Conservation (phyloP, 306 rosid genomes). For the Cyamopsis tetragonoloba region DNA sequence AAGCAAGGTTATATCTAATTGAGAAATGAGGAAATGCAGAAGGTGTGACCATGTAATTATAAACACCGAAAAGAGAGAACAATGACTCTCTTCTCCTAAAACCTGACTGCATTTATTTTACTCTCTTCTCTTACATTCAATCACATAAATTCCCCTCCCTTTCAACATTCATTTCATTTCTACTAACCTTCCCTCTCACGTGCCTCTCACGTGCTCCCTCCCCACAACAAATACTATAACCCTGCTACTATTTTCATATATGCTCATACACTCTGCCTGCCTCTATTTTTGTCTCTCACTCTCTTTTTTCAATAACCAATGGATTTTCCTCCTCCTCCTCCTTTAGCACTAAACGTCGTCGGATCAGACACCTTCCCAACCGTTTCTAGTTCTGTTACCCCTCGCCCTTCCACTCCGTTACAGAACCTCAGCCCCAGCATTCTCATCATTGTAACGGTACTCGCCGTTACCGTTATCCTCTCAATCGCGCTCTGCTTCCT, state of each 20-base stretch:
- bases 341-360: constrained; percentile 28
- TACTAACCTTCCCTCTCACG: background rate
- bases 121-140: constrained; percentile 6
- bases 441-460: constrained; percentile 44
- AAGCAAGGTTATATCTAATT: too few species aligned
- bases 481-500: constrained; percentile 55
- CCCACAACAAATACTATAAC: background rate
- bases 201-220: constrained; percentile 26
- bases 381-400: background rate
- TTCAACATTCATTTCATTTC: constrained; percentile 16
- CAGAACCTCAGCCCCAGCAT: constrained; percentile 51
- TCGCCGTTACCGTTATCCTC: constrained; percentile 45
- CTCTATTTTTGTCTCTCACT: background rate
- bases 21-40: too few species aligned
- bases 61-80: background rate
- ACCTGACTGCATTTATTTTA: constrained; percentile 34
- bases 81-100: background rate
- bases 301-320: background rate
- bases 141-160: constrained; percentile 22
- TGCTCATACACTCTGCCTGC: too few species aligned
- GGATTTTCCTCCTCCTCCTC: constrained; percentile 40
- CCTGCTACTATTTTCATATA: too few species aligned
- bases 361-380: constrained; percentile 29
- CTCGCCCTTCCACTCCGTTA: constrained; percentile 24
- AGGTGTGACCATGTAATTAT: too few species aligned